Conservation (phyloP, 306 rosid genomes). For the Erythrophleum fordii region DNA sequence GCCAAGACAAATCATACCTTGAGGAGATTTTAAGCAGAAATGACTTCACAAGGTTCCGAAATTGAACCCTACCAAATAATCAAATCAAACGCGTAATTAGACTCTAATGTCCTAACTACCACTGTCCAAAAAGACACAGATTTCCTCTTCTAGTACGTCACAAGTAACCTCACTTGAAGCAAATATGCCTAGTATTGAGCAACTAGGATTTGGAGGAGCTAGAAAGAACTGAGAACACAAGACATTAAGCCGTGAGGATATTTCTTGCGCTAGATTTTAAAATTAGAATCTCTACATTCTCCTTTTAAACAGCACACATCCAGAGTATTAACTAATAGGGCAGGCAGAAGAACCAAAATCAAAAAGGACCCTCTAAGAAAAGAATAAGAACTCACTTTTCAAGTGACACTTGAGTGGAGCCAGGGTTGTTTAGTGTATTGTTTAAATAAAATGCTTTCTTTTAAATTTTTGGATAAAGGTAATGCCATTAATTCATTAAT, state of each 20-base stretch:
- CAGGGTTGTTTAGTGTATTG: no score
- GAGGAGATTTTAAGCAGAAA: conserved; percentile 78
- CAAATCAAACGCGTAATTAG: conserved; percentile 31
- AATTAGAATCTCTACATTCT: conserved; percentile 78
- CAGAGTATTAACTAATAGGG: conserved; percentile 24
- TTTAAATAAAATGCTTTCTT: no score
- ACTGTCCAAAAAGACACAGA: conserved; percentile 14
- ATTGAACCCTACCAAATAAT: conserved; percentile 58
- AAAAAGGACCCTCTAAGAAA: background rate
- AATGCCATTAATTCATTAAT: no score
- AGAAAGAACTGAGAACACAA: conserved; percentile 92
- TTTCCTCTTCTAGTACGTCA: conserved; percentile 27
- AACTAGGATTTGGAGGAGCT: conserved; percentile 60
- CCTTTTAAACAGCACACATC: conserved; percentile 55
- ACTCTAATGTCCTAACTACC: conserved; percentile 5
- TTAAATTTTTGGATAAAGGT: no score
- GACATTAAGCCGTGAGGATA: conserved; percentile 76
- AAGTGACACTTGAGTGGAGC: no score
- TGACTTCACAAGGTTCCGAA: conserved; percentile 49
- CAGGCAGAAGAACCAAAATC: conserved; percentile 11
- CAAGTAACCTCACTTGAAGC: conserved; percentile 78
- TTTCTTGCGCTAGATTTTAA: conserved; percentile 83
- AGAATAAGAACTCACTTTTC: conserved; percentile 59
- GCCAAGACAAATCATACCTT: conserved; percentile 60
- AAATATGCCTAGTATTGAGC: no score